Conservation (phyloP, 331 rosid genomes). For the Quercus lobata region DNA sequence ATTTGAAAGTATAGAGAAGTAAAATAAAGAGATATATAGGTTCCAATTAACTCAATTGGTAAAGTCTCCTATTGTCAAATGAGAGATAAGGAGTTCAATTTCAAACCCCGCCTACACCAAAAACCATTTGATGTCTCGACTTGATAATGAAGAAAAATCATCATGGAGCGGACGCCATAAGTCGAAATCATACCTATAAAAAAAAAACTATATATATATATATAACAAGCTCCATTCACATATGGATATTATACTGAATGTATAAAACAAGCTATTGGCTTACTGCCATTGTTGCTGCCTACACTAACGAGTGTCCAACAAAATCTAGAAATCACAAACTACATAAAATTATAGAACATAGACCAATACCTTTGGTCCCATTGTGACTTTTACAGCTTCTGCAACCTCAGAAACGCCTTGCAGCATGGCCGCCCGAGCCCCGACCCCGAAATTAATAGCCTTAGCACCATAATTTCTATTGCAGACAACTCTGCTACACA, state of each 20-base stretch:
- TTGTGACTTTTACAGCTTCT: conserved; percentile 94
- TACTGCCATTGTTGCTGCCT: background rate
- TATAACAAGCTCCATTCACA: no score
- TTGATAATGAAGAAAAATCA: no score
- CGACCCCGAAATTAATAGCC: conserved; percentile 74
- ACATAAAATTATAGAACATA: background rate
- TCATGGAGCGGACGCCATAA: fast-evolving
- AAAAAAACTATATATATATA: background rate
- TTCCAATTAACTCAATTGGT: no score
- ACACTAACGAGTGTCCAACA: background rate
- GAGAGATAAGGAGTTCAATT: no score
- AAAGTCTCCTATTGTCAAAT: no score
- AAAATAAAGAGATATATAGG: background rate
- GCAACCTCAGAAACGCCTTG: conserved; percentile 93
- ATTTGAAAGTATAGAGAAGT: background rate
- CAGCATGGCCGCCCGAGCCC: conserved; percentile 88
- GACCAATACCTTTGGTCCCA: conserved; percentile 88
- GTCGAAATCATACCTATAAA: background rate
- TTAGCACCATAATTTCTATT: conserved; percentile 71
- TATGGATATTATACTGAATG: no score
- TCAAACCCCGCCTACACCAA: no score
- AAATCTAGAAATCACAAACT: background rate
- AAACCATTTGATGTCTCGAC: no score
- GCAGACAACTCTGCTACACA: conserved; percentile 37
- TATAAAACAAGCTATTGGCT: no score